A percentile compares a stretch with the other conserved stretches of the same genome.
Conservation (phyloP, 441 rosid species). For the Populus hybrid region DNA sequence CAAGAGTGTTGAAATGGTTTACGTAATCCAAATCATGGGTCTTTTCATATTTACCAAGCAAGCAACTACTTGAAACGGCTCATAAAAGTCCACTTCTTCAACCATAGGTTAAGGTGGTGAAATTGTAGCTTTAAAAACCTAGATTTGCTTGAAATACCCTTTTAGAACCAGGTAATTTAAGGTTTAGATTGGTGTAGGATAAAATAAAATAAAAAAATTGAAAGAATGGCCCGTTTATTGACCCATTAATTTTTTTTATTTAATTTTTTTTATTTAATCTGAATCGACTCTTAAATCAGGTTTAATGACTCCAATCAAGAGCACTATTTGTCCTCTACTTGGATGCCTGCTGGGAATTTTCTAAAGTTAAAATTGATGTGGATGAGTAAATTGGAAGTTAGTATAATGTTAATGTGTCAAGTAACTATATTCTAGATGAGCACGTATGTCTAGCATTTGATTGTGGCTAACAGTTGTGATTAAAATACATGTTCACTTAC, state of each 20-base stretch:
- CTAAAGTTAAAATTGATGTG: background rate
- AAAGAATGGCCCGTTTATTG: background rate
- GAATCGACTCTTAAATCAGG: fast-evolving
- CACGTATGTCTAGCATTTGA: background rate
- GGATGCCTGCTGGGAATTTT: background rate
- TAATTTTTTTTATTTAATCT: too few relatives aligned
- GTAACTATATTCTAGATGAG: background rate
- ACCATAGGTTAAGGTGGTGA: background rate
- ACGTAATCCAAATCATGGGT: conserved; percentile 19
- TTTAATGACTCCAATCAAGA: too few relatives aligned
- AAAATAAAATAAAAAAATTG: too few relatives aligned
- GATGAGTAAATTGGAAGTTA: background rate
- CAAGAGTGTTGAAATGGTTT: conserved; percentile 20
- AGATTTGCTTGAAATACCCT: too few relatives aligned
- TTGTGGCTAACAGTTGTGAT: background rate
- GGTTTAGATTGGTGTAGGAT: too few relatives aligned
- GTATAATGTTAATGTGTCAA: too few relatives aligned
- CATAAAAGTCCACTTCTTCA: conserved; percentile 9
- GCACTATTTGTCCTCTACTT: background rate
- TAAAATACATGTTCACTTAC: background rate
- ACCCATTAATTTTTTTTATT: too few relatives aligned
- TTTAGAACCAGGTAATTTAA: too few relatives aligned
- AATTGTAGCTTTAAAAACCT: background rate
- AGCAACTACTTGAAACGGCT: background rate
- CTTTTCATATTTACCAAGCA: conserved; percentile 12